These are phyloP conservation scores for Polygonum aviculare DNA, from an alignment of 148 eudicot genomes.

Conservation along the genomic window DNA sequence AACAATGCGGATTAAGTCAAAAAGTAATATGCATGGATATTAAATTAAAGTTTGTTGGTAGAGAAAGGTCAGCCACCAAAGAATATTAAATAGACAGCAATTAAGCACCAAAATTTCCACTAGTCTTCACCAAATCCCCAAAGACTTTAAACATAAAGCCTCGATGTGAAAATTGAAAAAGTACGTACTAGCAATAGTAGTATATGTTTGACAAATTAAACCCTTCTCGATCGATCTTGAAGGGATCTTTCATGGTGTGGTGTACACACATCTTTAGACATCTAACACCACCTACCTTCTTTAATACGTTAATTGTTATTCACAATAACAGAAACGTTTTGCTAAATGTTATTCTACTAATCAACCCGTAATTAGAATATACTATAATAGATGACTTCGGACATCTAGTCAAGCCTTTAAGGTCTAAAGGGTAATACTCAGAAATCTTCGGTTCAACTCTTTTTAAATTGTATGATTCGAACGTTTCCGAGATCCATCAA, in stretches of 20 bases:
- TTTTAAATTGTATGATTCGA: no score
- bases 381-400: no score
- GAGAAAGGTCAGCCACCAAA: not conserved
- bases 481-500: no score
- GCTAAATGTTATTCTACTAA: not conserved
- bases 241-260: not conserved
- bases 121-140: not conserved
- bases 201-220: not conserved
- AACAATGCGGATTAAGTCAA: conserved; percentile 16
- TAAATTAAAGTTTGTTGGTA: not conserved
- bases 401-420: no score
- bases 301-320: not conserved
- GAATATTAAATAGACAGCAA: not conserved
- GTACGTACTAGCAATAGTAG: not conserved
- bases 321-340: not conserved
- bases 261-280: not conserved
- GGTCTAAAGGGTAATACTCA: no score
- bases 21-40: not conserved
- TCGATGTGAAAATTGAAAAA: not conserved
- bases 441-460: no score
- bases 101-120: not conserved
- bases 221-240: not conserved
- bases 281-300: not conserved
- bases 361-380: not conserved
- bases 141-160: conserved; percentile 2